Base-by-base conservation (phyloP, 768 basidiomycete genomes). In the Asterophora lycoperdoides region DNA sequence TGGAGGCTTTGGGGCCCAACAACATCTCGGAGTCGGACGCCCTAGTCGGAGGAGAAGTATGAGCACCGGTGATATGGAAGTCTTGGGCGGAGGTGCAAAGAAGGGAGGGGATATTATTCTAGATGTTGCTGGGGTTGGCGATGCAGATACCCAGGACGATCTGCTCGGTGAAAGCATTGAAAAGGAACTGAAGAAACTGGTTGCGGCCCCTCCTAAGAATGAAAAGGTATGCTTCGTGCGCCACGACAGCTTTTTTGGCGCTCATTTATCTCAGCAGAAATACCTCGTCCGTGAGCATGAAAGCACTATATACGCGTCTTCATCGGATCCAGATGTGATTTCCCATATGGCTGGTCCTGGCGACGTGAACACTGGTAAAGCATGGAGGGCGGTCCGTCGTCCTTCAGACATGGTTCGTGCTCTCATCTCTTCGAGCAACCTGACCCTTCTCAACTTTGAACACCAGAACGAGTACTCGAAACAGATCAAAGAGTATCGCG, bases 381-480 rank as follows among this genome's bases (percentile, higher is more conserved):
- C 93, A 4, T 97, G 94, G 95, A 79, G 84, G 61, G 76, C 84
- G 11, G 84, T 97, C 26, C 77, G 91, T 56, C 72, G 93, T 18
- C 93, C 94, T 8, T 95, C 93, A 1, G 93, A 98, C 61, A 95
- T 97, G 88, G 94, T 94, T 68, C 19, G 4, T 23, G 32, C 45
- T 19, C 23, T 34, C 54, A 36, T 37, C 17, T 48, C 44, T 9
- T 26, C 14, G 40, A 43, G 38, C 52, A 49, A 48, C 48, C 44
- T 42, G 44, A 15, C 53, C n/a, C 40, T 30, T 40, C 40, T 34
- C 26, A 36, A 38, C 33, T 17, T n/a, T 45, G 18, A 8, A n/a
- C 1, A 26, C 15, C 30, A 96, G 93, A 90, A 97, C 64, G 92
- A 98, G 69, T 92, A 94, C 64, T 83, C 92, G 26, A 89, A 89